Conservation (phyloP, 202 grass and related monocot species). For the Sporobolus alterniflorus region DNA sequence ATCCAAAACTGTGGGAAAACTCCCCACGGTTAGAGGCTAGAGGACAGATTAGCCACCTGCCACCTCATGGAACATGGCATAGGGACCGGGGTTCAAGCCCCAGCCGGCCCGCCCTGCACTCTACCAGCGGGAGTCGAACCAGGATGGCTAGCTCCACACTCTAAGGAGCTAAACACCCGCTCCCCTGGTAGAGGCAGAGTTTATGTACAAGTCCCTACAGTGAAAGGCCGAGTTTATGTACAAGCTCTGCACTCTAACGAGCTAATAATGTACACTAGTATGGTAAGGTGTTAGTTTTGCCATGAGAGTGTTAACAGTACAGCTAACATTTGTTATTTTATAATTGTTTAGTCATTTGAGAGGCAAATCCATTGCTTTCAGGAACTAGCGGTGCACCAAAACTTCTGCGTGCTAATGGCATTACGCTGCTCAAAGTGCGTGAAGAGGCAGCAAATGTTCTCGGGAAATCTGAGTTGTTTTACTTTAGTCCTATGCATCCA, state of each 20-base stretch:
- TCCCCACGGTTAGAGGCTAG: no score
- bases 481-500: constrained; percentile 61
- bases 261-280: no score
- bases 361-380: constrained; percentile 41
- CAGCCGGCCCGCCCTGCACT: no score
- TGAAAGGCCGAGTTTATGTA: neutral
- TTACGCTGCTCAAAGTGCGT: constrained; percentile 74
- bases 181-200: neutral
- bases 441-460: constrained; percentile 68
- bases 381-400: constrained; percentile 85
- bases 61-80: no score
- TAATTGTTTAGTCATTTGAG: neutral
- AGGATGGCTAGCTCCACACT: no score
- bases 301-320: constrained; percentile 1
- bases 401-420: constrained; percentile 84
- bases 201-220: neutral
- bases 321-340: constrained; percentile 39
- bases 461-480: constrained; percentile 86
- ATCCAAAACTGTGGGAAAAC: neutral
- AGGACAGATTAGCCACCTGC: no score
- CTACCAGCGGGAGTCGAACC: no score
- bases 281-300: neutral
- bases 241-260: no score
- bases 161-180: no score
- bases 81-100: no score